These are phyloP conservation scores for Aspergillus chevalieri DNA, from an alignment of 2,329 filamentous ascomycete species.

Conservation along the genomic window DNA sequence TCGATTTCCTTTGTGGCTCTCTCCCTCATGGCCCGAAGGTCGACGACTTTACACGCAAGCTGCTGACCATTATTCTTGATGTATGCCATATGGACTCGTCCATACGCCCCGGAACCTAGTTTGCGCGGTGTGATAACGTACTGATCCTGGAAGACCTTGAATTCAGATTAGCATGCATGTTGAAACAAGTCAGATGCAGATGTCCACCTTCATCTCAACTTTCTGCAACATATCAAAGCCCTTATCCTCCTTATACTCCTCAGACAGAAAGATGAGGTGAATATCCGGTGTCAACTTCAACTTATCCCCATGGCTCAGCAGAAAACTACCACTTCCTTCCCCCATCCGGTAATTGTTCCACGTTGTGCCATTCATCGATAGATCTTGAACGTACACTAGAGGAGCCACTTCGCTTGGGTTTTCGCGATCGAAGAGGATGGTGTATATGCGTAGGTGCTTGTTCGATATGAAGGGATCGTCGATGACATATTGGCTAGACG, in stretches of 20 bases:
- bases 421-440: constrained; percentile 36
- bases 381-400: constrained; percentile 40
- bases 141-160: constrained; percentile 18
- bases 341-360: constrained; percentile 36
- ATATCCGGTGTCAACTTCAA: constrained; percentile 21
- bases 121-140: constrained; percentile 35
- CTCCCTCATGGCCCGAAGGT: constrained; percentile 25
- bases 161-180: too few relatives aligned
- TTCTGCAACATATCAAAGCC: constrained; percentile 23
- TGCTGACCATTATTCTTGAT: constrained; percentile 27
- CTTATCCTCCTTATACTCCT: constrained; percentile 2
- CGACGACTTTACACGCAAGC: constrained; percentile 42
- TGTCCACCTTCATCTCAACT: constrained; percentile 30
- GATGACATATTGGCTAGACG: constrained; percentile 28
- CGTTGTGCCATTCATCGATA: constrained; percentile 36
- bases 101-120: constrained; percentile 39
- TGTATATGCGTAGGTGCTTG: constrained; percentile 39
- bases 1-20: constrained; percentile 3
- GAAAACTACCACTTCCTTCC: constrained; percentile 26
- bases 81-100: constrained; percentile 39
- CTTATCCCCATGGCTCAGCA: constrained; percentile 36
- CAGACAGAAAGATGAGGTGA: constrained; percentile 16
- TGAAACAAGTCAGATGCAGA: not conserved
- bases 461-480: constrained; percentile 34
- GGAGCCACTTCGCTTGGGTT: constrained; percentile 31